A percentile compares a stretch with the other conserved stretches of the same genome.
These are phyloP conservation scores for Populus tomentosa DNA, from an alignment of 441 rosid species.

Conservation along the genomic window DNA sequence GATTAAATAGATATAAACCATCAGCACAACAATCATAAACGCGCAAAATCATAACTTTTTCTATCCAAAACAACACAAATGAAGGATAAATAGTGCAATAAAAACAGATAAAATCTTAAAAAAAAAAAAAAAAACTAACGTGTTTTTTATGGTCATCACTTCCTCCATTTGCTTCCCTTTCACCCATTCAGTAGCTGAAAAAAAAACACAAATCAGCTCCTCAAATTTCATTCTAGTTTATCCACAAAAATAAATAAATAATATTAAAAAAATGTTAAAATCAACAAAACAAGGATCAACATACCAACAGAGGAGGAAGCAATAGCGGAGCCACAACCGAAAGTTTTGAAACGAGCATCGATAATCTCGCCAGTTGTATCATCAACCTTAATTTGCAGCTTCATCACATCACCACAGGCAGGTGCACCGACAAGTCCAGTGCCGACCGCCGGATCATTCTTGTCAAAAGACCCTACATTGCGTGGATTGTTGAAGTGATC, in stretches of 20 bases:
- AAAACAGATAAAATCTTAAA: not conserved
- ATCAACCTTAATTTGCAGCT: slow-evolving; percentile 89
- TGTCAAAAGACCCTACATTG: slow-evolving; percentile 88
- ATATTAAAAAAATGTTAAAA: not conserved
- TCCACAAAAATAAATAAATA: too few relatives aligned
- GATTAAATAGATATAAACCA: too few relatives aligned
- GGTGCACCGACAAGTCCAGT: slow-evolving; percentile 97
- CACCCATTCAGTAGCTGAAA: slow-evolving; percentile 94
- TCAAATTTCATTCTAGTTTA: not conserved
- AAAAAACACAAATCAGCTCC: not conserved
- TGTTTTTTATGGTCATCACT: slow-evolving; percentile 76
- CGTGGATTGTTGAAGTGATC: slow-evolving; percentile 94
- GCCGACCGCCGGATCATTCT: slow-evolving; percentile 73
- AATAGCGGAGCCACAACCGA: slow-evolving; percentile 97
- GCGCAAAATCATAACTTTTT: too few relatives aligned
- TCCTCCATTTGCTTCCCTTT: slow-evolving; percentile 89
- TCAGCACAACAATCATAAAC: too few relatives aligned
- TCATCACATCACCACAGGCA: slow-evolving; percentile 97
- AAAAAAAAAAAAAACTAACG: slow-evolving; percentile 41
- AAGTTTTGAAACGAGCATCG: slow-evolving; percentile 93
- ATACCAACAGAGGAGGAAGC: slow-evolving; percentile 92
- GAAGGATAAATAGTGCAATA: not conserved
- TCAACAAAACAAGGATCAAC: slow-evolving; percentile 8
- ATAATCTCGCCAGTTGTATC: slow-evolving; percentile 73
- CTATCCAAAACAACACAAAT: not conserved